Conservation (phyloP, 2,329 filamentous ascomycete genomes). For the Xylaria sp. region DNA sequence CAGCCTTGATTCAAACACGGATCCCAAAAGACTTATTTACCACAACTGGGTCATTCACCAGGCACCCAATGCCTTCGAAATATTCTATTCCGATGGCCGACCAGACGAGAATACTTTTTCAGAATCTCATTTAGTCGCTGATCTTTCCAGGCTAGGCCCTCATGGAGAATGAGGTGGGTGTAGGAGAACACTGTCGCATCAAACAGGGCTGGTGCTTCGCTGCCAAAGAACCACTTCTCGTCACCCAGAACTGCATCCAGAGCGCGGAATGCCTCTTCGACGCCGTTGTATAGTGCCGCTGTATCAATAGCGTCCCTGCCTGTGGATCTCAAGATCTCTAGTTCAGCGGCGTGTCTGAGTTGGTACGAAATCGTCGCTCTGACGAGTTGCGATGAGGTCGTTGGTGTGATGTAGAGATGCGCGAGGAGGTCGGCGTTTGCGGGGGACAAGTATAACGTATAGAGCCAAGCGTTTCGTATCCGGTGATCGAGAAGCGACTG, state of each 20-base stretch:
- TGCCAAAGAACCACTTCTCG: constrained; percentile 61
- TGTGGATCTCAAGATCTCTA: constrained; percentile 75
- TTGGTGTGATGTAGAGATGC: constrained; percentile 75
- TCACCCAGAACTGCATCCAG: constrained; percentile 56
- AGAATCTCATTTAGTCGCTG: constrained; percentile 68
- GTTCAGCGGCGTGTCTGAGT: constrained; percentile 76
- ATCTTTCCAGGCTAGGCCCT: constrained; percentile 70
- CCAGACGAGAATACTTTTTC: constrained; percentile 67
- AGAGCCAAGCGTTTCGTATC: constrained; percentile 89
- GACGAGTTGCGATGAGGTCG: constrained; percentile 69
- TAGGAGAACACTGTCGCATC: constrained; percentile 93
- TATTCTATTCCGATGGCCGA: constrained; percentile 71
- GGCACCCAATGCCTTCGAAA: constrained; percentile 58
- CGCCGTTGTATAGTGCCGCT: constrained; percentile 56
- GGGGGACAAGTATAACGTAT: constrained; percentile 80
- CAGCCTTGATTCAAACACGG: neutral
- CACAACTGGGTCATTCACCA: neutral
- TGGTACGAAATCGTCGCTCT: constrained; percentile 70
- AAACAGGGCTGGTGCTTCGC: constrained; percentile 72
- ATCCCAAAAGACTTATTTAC: neutral
- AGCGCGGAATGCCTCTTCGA: constrained; percentile 57
- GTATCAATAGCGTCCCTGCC: constrained; percentile 49
- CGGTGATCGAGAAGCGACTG: constrained; percentile 77
- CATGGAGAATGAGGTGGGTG: constrained; percentile 79
- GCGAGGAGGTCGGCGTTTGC: constrained; percentile 75